Percentiles rank a stretch among this genome's conserved stretches.
These are phyloP conservation scores for Detonula confervacea DNA, from an alignment of 352 stramenopile genomes.

Conservation along the genomic window DNA sequence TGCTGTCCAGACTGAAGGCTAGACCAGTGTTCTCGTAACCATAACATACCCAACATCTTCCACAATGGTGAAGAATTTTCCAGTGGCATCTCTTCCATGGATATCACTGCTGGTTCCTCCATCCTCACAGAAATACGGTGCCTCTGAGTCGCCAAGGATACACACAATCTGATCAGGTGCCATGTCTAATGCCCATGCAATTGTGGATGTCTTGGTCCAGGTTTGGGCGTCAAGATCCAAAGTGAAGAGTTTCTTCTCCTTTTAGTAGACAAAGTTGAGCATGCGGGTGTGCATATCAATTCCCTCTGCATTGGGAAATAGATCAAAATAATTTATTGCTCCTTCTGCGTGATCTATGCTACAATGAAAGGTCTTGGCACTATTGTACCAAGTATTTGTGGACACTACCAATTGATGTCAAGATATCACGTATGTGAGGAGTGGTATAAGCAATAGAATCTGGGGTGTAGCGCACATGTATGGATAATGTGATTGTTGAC, in stretches of 20 bases:
- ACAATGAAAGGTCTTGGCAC: constrained; percentile 7
- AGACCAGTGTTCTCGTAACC: constrained; percentile 39
- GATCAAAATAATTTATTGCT: not conserved
- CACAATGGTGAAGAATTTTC: constrained; percentile 44
- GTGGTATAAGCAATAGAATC: not conserved
- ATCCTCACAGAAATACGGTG: constrained; percentile 52
- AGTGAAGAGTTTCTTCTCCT: constrained; percentile 40
- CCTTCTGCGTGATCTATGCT: not conserved
- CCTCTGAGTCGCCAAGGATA: constrained; percentile 20
- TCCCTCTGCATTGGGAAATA: constrained; percentile 47
- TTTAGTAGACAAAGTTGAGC: constrained; percentile 60
- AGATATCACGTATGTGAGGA: constrained; percentile 1
- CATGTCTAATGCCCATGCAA: constrained; percentile 50
- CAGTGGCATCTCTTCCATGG: constrained; percentile 27
- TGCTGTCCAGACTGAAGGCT: constrained; percentile 33
- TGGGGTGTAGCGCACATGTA: constrained; percentile 37
- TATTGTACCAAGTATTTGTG: constrained; percentile 34
- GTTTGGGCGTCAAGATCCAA: constrained; percentile 56
- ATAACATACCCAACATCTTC: constrained; percentile 13
- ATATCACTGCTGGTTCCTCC: constrained; percentile 23
- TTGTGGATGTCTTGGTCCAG: constrained; percentile 40
- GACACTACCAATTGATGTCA: not conserved
- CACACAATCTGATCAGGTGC: constrained; percentile 48
- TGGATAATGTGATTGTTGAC: too few species aligned
- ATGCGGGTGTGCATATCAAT: constrained; percentile 53